phyloP scores from a whole-genome alignment of 2,329 filamentous ascomycete genomes.

The Colletotrichum brevisporum region DNA sequence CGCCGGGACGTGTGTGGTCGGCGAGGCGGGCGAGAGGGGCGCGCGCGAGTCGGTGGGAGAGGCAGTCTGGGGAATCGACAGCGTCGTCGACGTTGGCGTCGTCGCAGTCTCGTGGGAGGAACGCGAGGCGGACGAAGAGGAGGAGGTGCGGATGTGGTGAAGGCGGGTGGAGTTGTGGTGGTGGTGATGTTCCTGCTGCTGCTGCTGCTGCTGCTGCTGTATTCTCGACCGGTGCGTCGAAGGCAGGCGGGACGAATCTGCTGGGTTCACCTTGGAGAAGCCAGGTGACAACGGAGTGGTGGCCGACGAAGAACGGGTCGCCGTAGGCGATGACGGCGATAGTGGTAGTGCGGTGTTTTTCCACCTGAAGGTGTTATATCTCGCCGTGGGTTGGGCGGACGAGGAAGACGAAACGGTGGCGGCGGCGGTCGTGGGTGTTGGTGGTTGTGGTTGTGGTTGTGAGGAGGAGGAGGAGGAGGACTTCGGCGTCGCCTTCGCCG shows the following conservation, averaged over 20 bases:
- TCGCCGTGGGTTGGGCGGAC: not conserved
- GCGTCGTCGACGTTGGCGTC: slow-evolving; percentile 33
- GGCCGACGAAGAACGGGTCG: slow-evolving; percentile 40
- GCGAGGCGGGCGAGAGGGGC: slow-evolving; percentile 42
- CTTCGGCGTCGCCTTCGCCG: slow-evolving; percentile 27
- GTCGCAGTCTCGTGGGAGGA: slow-evolving; percentile 43
- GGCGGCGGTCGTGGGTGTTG: slow-evolving; percentile 16
- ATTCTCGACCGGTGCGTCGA: slow-evolving; percentile 9
- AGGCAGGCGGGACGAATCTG: slow-evolving; percentile 24
- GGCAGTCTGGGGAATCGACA: slow-evolving; percentile 31
- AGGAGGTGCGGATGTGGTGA: slow-evolving; percentile 50
- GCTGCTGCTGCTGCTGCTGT: slow-evolving; percentile 6
- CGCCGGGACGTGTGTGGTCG: slow-evolving; percentile 20
- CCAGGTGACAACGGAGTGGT: slow-evolving; percentile 47
- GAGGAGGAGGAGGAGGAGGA: slow-evolving; percentile 11
- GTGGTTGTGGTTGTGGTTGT: no score
- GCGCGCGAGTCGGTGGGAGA: slow-evolving; percentile 35
- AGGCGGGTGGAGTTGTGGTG: slow-evolving; percentile 32
- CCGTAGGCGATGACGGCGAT: no score
- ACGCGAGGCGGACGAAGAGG: slow-evolving; percentile 46
- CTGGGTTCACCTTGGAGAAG: slow-evolving; percentile 24
- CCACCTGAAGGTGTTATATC: not conserved
- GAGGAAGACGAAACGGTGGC: slow-evolving; percentile 1
- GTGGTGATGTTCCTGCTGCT: not conserved
- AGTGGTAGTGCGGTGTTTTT: slow-evolving; percentile 5